Evolutionary conservation across 2,329 filamentous ascomycete species (phyloP).

Genomic region (Zymoseptoria ardabiliae): DNA sequence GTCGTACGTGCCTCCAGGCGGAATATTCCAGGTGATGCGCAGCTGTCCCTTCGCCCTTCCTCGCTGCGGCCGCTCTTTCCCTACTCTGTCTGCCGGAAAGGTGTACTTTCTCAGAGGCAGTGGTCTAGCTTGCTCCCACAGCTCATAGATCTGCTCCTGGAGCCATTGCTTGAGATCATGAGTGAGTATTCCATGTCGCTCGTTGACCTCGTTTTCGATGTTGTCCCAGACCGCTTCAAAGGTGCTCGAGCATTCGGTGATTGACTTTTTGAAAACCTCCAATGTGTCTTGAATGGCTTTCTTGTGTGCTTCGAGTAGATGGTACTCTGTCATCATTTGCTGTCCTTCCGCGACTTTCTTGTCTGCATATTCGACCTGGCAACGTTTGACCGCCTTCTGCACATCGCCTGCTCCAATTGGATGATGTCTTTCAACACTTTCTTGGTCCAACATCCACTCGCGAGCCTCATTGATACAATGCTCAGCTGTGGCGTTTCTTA

Average conservation of each 20-base stretch:
- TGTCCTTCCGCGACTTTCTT: background rate
- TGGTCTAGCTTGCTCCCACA: background rate
- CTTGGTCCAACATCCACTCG: background rate
- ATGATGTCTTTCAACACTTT: background rate
- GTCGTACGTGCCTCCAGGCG: background rate
- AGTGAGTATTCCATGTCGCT: background rate
- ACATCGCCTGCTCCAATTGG: background rate
- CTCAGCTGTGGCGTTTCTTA: background rate
- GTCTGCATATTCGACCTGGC: background rate
- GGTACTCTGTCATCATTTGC: background rate
- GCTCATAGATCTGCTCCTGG: background rate
- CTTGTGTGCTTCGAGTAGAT: background rate
- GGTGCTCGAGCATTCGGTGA: background rate
- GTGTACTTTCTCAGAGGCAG: background rate
- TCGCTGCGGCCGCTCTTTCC: no score
- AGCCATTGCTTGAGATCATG: background rate
- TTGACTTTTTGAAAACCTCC: background rate
- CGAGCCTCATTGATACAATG: background rate
- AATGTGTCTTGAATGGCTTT: background rate
- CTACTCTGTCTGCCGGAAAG: background rate
- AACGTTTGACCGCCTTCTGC: background rate
- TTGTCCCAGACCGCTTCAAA: background rate
- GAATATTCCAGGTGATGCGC: background rate
- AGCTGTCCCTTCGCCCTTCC: background rate
- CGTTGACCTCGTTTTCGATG: background rate